Conservation (phyloP, 164 flowering plant genomes). For the Stephania yunnanensis region DNA sequence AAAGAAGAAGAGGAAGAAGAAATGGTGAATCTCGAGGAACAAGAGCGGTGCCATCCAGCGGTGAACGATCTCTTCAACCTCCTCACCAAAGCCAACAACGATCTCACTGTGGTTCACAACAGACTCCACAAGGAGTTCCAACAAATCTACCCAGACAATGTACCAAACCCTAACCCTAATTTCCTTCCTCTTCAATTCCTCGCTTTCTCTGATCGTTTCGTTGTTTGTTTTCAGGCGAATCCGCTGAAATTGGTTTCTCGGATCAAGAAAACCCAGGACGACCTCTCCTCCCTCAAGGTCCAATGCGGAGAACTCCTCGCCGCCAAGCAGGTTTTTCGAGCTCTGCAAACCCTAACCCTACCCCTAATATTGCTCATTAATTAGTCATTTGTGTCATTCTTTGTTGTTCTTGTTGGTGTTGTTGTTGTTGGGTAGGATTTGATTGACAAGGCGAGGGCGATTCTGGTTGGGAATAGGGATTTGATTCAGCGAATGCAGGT, state of each 20-base stretch:
- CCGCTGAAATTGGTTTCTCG: constrained; percentile 72
- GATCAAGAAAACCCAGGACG: constrained; percentile 76
- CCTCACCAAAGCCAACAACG: constrained; percentile 55
- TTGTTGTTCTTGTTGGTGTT: not conserved
- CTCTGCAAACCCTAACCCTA: no score
- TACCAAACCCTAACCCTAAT: constrained; percentile 11
- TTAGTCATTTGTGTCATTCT: no score
- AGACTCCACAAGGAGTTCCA: constrained; percentile 67
- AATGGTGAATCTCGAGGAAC: constrained; percentile 8
- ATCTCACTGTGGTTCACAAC: constrained; percentile 55
- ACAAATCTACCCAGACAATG: constrained; percentile 58
- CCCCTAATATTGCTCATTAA: no score
- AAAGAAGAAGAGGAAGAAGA: constrained; percentile 5
- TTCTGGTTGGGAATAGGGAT: constrained; percentile 63
- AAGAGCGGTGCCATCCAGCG: constrained; percentile 35
- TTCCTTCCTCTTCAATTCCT: not conserved
- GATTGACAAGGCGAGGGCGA: constrained; percentile 71
- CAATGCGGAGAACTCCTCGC: constrained; percentile 71
- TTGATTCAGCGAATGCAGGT: constrained; percentile 64
- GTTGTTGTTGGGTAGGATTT: constrained; percentile 48
- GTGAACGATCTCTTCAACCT: constrained; percentile 49
- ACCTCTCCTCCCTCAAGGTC: constrained; percentile 43
- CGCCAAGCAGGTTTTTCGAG: constrained; percentile 64
- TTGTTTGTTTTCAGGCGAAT: constrained; percentile 47
- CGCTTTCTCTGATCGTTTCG: not conserved